phyloP scores from a whole-genome alignment of 345 rosid species.

The Salix arbutifolia region DNA sequence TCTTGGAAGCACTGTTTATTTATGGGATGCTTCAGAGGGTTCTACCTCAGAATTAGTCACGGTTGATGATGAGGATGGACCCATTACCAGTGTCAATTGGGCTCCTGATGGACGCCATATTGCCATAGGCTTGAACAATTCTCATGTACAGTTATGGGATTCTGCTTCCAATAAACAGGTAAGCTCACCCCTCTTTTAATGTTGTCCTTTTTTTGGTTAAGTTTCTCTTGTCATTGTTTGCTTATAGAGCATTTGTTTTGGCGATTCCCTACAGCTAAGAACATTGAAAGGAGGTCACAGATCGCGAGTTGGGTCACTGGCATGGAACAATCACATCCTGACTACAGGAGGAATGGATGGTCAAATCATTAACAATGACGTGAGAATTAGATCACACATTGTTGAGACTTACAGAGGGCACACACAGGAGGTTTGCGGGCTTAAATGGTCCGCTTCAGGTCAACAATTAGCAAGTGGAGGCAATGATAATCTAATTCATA shows the following conservation, averaged over 20 bases:
- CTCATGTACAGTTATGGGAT: conserved; percentile 45
- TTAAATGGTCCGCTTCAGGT: conserved; percentile 3
- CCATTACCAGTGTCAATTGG: conserved; percentile 49
- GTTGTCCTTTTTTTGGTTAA: neutral
- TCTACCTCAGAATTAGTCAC: conserved; percentile 45
- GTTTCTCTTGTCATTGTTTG: neutral
- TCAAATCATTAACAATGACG: conserved; percentile 4
- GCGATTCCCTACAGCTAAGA: neutral
- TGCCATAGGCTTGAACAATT: conserved; percentile 43
- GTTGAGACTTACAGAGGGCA: conserved; percentile 1
- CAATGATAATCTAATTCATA: conserved; percentile 39
- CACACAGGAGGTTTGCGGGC: neutral
- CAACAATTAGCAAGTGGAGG: conserved; percentile 21
- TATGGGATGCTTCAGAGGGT: conserved; percentile 15
- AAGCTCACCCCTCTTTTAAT: neutral
- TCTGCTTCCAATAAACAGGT: conserved; percentile 22
- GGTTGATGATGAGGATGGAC: conserved; percentile 31
- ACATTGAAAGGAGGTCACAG: conserved; percentile 9
- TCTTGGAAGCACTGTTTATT: conserved; percentile 10
- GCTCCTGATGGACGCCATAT: conserved; percentile 43
- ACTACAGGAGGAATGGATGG: conserved; percentile 15
- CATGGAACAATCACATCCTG: conserved; percentile 21
- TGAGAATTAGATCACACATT: conserved; percentile 1
- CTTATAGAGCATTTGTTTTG: neutral
- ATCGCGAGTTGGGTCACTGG: conserved; percentile 6